Evolutionary conservation across 306 rosid genomes (phyloP).

Genomic region (Prunus kanzakura): DNA sequence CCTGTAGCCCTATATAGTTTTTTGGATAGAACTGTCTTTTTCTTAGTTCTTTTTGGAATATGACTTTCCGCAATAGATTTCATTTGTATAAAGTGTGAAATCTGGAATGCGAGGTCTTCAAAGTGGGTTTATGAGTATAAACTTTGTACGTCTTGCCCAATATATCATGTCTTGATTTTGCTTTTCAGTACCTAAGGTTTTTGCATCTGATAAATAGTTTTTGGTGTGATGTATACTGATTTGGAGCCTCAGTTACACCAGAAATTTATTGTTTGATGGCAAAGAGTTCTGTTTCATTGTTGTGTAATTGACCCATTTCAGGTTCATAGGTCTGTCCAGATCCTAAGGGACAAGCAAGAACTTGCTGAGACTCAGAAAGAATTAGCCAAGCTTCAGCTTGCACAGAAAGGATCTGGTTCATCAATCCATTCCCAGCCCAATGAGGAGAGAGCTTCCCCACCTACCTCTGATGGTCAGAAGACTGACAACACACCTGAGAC

Average conservation of each 20-base stretch:
- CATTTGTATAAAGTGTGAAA: background rate
- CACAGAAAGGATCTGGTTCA: slow-evolving; percentile 76
- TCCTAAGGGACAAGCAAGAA: slow-evolving; percentile 94
- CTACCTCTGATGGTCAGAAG: slow-evolving; percentile 53
- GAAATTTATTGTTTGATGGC: too few relatives aligned
- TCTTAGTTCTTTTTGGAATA: background rate
- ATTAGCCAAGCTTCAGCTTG: slow-evolving; percentile 88
- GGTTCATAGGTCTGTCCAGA: slow-evolving; percentile 98
- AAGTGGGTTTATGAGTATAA: background rate
- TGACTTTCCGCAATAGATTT: background rate
- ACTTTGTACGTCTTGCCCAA: background rate
- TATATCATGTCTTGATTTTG: background rate
- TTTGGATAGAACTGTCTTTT: background rate
- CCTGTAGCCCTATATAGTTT: background rate
- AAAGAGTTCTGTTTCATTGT: too few relatives aligned
- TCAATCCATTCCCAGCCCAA: slow-evolving; percentile 65
- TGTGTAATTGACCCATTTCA: slow-evolving; percentile 24
- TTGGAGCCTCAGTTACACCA: background rate
- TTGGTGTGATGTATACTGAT: background rate
- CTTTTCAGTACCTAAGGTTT: background rate
- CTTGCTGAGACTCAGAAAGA: slow-evolving; percentile 94
- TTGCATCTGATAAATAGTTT: background rate
- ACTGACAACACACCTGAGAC: slow-evolving; percentile 59
- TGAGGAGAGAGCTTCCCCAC: slow-evolving; percentile 71
- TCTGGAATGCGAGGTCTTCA: background rate